Conservation (phyloP, 2,329 filamentous ascomycete species). For the Pseudopyricularia cyperi region DNA sequence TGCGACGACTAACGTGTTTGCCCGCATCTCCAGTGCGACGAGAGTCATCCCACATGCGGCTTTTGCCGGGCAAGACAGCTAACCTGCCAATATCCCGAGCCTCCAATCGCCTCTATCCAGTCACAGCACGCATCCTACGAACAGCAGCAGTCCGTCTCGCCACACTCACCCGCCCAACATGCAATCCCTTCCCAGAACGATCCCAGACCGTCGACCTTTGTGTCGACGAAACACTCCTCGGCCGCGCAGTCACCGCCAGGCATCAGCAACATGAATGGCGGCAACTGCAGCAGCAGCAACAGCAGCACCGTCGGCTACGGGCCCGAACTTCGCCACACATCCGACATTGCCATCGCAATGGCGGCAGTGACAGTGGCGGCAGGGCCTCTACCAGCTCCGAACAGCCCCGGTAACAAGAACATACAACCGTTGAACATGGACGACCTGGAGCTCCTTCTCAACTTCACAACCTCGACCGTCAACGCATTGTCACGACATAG, state of each 20-base stretch:
- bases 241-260: not conserved
- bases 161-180: not conserved
- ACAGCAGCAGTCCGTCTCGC: not conserved
- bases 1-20: not conserved
- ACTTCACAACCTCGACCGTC: conserved; percentile 2
- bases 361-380: not conserved
- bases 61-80: not conserved
- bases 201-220: not conserved
- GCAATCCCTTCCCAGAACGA: not conserved
- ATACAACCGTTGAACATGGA: not conserved
- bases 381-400: not conserved
- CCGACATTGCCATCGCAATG: not conserved
- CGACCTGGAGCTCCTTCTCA: conserved; percentile 2
- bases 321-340: not conserved
- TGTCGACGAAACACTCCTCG: not conserved
- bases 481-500: not conserved
- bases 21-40: not conserved
- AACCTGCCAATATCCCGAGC: not conserved
- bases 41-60: not conserved
- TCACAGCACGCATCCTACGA: not conserved
- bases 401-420: not conserved
- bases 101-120: not conserved
- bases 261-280: too few relatives aligned
- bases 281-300: too few relatives aligned
- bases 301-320: not conserved